Conservation (phyloP, 768 basidiomycete genomes). For the Trametes meyenii region DNA sequence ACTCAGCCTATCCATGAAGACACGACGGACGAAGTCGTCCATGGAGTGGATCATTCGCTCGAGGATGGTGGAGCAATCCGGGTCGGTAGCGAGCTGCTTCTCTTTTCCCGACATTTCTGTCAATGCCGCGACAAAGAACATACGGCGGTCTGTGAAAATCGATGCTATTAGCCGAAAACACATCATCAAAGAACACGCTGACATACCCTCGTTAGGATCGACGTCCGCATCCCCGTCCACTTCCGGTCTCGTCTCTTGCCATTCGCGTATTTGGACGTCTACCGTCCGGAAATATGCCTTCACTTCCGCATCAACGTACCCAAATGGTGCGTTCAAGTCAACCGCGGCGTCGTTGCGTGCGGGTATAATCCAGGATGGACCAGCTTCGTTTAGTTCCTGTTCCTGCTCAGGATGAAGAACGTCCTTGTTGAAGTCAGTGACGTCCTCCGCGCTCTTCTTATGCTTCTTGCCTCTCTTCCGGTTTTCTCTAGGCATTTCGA, state of each 20-base stretch:
- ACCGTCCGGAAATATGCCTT: conserved; percentile 93
- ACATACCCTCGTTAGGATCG: conserved; percentile 73
- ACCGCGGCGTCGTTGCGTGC: conserved; percentile 40
- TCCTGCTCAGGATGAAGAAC: conserved; percentile 22
- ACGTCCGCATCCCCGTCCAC: conserved; percentile 46
- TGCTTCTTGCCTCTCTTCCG: conserved; percentile 79
- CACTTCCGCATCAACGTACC: conserved; percentile 84
- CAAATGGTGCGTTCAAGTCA: conserved; percentile 80
- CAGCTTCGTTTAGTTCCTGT: conserved; percentile 33
- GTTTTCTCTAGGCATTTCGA: conserved; percentile 71
- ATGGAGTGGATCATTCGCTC: conserved; percentile 92
- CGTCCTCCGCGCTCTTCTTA: conserved; percentile 48
- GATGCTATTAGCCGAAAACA: not conserved
- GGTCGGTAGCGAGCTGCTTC: conserved; percentile 87
- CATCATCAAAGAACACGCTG: not conserved
- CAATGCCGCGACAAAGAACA: conserved; percentile 55
- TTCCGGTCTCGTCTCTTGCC: conserved; percentile 65
- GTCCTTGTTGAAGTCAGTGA: conserved; percentile 29
- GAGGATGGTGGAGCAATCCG: conserved; percentile 87
- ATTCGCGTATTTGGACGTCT: conserved; percentile 83
- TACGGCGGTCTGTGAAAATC: conserved; percentile 21
- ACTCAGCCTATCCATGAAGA: conserved; percentile 82
- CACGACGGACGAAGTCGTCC: conserved; percentile 94
- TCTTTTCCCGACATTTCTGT: conserved; percentile 88
- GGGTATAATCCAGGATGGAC: conserved; percentile 74